Conservation (phyloP, 2,329 filamentous ascomycete genomes). For the Bipolaris zeicola region DNA sequence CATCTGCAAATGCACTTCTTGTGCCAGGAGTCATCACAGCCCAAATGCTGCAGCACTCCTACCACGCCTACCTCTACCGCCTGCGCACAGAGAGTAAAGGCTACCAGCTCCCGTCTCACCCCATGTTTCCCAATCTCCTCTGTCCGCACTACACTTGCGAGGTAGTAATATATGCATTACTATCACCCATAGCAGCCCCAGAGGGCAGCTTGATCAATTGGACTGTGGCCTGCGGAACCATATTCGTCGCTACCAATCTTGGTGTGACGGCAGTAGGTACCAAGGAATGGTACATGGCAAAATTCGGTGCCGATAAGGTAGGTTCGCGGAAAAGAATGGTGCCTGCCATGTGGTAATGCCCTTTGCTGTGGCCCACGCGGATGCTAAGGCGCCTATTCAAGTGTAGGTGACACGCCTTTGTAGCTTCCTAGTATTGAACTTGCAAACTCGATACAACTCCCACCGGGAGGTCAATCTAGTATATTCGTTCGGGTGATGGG, state of each 20-base stretch:
- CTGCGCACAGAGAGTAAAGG: slow-evolving; percentile 56
- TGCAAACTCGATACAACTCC: background rate
- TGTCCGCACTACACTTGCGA: slow-evolving; percentile 94
- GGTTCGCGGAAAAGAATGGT: slow-evolving; percentile 39
- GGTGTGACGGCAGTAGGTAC: slow-evolving; percentile 80
- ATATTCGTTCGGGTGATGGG: background rate
- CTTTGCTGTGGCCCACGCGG: background rate
- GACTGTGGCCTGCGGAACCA: slow-evolving; percentile 70
- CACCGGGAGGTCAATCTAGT: background rate
- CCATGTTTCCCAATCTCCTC: slow-evolving; percentile 72
- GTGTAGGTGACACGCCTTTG: background rate
- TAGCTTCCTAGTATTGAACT: background rate
- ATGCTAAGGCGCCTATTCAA: too few species aligned
- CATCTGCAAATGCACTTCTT: slow-evolving; percentile 54
- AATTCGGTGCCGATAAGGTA: slow-evolving; percentile 42
- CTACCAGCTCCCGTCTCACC: slow-evolving; percentile 79
- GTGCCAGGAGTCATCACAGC: slow-evolving; percentile 70
- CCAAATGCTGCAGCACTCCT: slow-evolving; percentile 73
- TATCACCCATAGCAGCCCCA: slow-evolving; percentile 77
- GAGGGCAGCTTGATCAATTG: slow-evolving; percentile 68
- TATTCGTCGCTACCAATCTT: slow-evolving; percentile 80
- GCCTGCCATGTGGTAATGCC: slow-evolving; percentile 39
- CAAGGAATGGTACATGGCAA: slow-evolving; percentile 60
- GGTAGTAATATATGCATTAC: slow-evolving; percentile 79
- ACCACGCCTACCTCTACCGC: slow-evolving; percentile 54